Evolutionary conservation across 1,284 basidiomycete genomes (phyloP), one percentile per base, ranked within the genome.

Genomic region (Ustilago esculenta): DNA sequence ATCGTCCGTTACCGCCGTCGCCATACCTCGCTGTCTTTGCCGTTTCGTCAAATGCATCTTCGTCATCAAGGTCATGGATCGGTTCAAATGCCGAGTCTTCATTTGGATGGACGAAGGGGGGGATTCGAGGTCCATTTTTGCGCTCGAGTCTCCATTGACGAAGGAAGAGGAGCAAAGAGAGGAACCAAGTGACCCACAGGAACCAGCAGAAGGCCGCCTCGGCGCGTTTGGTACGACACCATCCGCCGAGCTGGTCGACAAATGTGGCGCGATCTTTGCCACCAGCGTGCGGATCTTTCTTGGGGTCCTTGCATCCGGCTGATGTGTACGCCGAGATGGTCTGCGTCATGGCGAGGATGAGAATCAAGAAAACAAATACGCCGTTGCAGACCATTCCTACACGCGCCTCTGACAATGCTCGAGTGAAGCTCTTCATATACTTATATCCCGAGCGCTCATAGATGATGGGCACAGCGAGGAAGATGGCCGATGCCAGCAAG

Each of bases 51-150:
- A 58, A 66, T 9, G 44, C 49, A 29, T 61, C 63, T 4, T 64
- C 59, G 42, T 73, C 69, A 33, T 75, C 72, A 11, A 57, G 40
- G 25, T 76, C 70, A 33, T 71, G 53, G 30, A 79, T 63, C 7
- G 77, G 72, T 46, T 76, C 68, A 27, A 79, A 79, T 1, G 75
- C 76, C 20, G 69, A 67, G 49, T 75, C 73, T 44, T 77, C 69
- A 29, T 52, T 65, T 1, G 76, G 74, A 36, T 77, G 75, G 12
- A 69, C 64, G 44, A 79, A 79, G 5, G 77, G 73, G 7, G 75
- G 75, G 35, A 77, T 77, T 30, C 76, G 61, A 6, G 76, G 76
- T 5, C 76, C 76, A n/a, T 76, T 72, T 65, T 77, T 78, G 52
- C 76, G 76, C 37, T 69, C 63, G 18, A 67, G 39, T 24, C 58